Base-by-base conservation (phyloP, 2,329 filamentous ascomycete genomes). In the Chalara sp. region DNA sequence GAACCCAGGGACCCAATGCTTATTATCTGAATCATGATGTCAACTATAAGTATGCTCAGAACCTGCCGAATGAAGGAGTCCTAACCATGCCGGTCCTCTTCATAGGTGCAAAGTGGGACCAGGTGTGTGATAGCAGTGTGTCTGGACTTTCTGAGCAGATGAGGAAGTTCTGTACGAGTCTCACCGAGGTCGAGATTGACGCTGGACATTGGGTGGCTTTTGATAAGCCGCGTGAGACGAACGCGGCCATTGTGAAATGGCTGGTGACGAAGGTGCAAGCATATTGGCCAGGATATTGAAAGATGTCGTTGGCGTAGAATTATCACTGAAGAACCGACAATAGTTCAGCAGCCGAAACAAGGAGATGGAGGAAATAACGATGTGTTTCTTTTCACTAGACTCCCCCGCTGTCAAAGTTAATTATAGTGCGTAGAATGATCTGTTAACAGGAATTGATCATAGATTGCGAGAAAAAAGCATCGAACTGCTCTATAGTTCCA, bases 21-120 rank as follows among this genome's bases (percentile, higher is more conserved):
- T 50, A 50, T 30, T 50, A 50, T 32, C 44, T 50, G 32, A 50
- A 50, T 35, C 48, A 50, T 21, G 28, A 41, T 13, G 32, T 32
- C 3, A 50, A 50, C 31, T 11, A 13, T 6, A 35, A 37, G 32
- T 50, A 37, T 37, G 37, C 32, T 35, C 4, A 41, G 43, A 37
- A 46, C 12, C 39, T 35, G n/a, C 30, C 40, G 33, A 50, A 50
- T 28, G 11, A 41, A 29, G 48, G 11, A 33, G 32, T 41, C 30
- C 41, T 44, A 29, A 40, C 28, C 31, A 32, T 35, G 33, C 48
- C 30, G 10, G 8, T 41, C 12, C 35, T 50, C 8, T 50, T 50
- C 43, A 41, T 50, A 12, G 43, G 46, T 12, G 43, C 44, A 1
- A 41, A 46, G 48, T 45, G 5, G 7, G 44, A 45, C n/a, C 10